phyloP scores from a whole-genome alignment of 768 basidiomycete genomes.

The Kwoniella dendrophila region DNA sequence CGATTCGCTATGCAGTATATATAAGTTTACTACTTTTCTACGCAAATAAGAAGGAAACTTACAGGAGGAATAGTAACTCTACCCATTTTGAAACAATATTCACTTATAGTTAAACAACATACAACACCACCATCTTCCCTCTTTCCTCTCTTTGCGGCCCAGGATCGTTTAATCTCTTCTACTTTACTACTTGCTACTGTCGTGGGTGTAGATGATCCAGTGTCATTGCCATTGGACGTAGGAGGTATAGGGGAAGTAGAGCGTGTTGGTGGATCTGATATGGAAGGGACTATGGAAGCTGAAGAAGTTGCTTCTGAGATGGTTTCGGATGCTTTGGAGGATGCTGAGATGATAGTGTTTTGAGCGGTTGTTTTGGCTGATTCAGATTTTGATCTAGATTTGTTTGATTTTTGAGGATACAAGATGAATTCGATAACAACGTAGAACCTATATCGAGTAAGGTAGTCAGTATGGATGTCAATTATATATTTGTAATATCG shows the following conservation, averaged over 20 bases:
- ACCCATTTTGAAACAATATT: constrained; percentile 50
- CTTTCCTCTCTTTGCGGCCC: constrained; percentile 19
- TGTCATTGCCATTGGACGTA: constrained; percentile 18
- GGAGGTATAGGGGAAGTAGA: constrained; percentile 16
- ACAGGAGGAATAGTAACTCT: constrained; percentile 51
- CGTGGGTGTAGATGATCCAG: constrained; percentile 24
- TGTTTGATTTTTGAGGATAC: constrained; percentile 44
- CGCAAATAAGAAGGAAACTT: constrained; percentile 15
- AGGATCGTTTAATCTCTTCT: constrained; percentile 32
- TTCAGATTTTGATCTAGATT: constrained; percentile 8
- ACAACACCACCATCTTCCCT: constrained; percentile 48
- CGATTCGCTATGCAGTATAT: constrained; percentile 35
- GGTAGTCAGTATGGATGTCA: background rate
- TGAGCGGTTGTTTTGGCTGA: background rate
- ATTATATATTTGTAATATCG: too few species aligned
- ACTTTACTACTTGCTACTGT: constrained; percentile 4
- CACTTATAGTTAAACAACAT: constrained; percentile 39
- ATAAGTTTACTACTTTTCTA: too few species aligned
- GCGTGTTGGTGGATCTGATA: constrained; percentile 20
- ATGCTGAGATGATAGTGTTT: background rate
- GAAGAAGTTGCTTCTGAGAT: constrained; percentile 4
- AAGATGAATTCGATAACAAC: constrained; percentile 53
- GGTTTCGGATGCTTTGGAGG: constrained; percentile 4
- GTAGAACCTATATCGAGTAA: constrained; percentile 43
- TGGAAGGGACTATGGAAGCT: constrained; percentile 14